These are phyloP conservation scores for Blakeslea trispora DNA, from an alignment of 371 early-diverging fungal genomes.

Conservation along the genomic window DNA sequence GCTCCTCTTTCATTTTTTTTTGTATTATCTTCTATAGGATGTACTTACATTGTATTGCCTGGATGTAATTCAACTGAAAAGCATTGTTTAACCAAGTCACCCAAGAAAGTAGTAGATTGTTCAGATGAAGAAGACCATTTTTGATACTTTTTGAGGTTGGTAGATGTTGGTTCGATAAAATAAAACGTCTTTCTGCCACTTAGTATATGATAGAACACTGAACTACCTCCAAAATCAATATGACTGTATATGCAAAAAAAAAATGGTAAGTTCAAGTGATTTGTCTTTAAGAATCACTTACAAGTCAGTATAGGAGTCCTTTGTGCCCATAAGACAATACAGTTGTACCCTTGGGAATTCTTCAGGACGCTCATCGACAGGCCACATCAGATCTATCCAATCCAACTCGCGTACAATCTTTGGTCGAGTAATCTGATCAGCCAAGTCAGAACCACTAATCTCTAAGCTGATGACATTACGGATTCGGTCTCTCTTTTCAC, in stretches of 20 bases:
- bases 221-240: conserved; percentile 92
- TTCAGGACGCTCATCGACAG: conserved; percentile 49
- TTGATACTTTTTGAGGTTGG: conserved; percentile 83
- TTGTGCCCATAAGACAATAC: conserved; percentile 90
- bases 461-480: conserved; percentile 91
- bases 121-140: conserved; percentile 86
- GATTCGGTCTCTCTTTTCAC: conserved; percentile 63
- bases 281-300: conserved; percentile 34
- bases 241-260: conserved; percentile 48
- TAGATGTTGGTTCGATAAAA: conserved; percentile 81
- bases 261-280: neutral
- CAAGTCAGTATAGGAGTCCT: conserved; percentile 89
- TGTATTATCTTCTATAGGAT: neutral
- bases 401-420: conserved; percentile 82
- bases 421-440: conserved; percentile 67
- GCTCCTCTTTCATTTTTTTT: neutral
- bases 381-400: conserved; percentile 89
- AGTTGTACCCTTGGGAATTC: conserved; percentile 86
- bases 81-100: conserved; percentile 76
- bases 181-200: conserved; percentile 86
- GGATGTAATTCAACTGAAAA: conserved; percentile 66
- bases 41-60: conserved; percentile 76
- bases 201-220: conserved; percentile 85
- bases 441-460: conserved; percentile 74
- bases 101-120: conserved; percentile 77